phyloP scores from a whole-genome alignment of 2,329 filamentous ascomycete genomes.

The Diplodia intermedia region DNA sequence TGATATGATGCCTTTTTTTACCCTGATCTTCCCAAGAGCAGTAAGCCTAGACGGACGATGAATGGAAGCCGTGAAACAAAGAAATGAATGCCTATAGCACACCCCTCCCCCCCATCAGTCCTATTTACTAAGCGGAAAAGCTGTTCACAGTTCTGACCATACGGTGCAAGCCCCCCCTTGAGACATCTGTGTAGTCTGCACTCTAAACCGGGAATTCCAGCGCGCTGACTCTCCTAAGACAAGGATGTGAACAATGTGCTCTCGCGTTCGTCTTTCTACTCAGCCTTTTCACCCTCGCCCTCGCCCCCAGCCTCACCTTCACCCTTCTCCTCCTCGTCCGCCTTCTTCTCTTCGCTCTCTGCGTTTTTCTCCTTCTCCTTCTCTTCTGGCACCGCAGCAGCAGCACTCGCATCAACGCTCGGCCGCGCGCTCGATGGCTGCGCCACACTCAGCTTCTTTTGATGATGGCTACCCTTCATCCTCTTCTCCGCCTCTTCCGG shows the following conservation, averaged over 20 bases:
- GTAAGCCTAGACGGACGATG: background rate
- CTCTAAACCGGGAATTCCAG: background rate
- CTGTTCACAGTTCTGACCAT: background rate
- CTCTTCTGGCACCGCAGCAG: background rate
- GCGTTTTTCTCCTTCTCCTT: background rate
- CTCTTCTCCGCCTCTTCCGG: constrained; percentile 51
- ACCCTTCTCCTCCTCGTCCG: background rate
- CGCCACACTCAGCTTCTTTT: constrained; percentile 12
- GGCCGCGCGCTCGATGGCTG: constrained; percentile 5
- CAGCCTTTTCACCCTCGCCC: constrained; percentile 4
- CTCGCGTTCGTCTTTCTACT: background rate
- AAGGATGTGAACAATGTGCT: background rate
- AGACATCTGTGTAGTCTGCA: background rate
- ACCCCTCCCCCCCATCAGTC: background rate
- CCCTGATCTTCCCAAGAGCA: constrained; percentile 7
- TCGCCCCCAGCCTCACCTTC: background rate
- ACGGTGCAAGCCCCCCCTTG: background rate
- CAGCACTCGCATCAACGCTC: background rate
- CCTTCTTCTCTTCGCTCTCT: background rate
- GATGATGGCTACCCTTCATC: background rate
- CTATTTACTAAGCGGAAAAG: constrained; percentile 16
- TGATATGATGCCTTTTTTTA: constrained; percentile 7
- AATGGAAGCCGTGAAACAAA: background rate
- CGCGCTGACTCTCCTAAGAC: background rate
- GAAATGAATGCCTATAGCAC: constrained; percentile 10